phyloP scores from a whole-genome alignment of 441 rosid species.

The Daphne laureola region DNA sequence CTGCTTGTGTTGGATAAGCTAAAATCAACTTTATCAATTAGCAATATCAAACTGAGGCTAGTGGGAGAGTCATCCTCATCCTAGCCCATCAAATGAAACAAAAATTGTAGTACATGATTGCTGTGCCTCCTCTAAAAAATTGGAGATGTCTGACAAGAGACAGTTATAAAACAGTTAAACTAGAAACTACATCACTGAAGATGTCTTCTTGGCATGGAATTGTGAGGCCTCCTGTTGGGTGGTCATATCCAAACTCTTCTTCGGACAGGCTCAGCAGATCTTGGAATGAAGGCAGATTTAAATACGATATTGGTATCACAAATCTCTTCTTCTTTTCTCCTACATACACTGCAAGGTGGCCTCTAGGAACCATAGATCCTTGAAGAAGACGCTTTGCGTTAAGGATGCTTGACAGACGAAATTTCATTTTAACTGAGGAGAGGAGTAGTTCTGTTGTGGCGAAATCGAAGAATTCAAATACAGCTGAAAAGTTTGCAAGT shows the following conservation, averaged over 20 bases:
- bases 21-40: background rate
- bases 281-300: conserved; percentile 32
- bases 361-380: conserved; percentile 31
- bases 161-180: conserved; percentile 3
- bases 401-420: conserved; percentile 4
- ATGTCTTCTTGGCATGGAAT: conserved; percentile 36
- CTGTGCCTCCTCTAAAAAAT: conserved; percentile 4
- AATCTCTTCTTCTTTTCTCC: conserved; percentile 37
- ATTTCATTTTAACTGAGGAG: conserved; percentile 6
- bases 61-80: background rate
- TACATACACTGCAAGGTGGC: conserved; percentile 39
- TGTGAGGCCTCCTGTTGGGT: conserved; percentile 46
- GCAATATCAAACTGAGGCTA: background rate
- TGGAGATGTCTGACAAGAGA: background rate
- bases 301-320: conserved; percentile 29
- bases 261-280: conserved; percentile 33
- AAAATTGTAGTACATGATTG: background rate
- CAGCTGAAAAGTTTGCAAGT: background rate
- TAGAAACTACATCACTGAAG: conserved; percentile 27
- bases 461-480: background rate
- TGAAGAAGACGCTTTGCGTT: conserved; percentile 16
- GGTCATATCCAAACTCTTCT: conserved; percentile 52
- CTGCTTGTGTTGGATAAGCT: background rate
- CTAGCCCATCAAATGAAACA: background rate
- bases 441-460: too few species aligned